Evolutionary conservation across 1,139 yeast genomes (phyloP), one percentile per base, ranked within the genome.

Genomic region (Insectozyma bohioensis): DNA sequence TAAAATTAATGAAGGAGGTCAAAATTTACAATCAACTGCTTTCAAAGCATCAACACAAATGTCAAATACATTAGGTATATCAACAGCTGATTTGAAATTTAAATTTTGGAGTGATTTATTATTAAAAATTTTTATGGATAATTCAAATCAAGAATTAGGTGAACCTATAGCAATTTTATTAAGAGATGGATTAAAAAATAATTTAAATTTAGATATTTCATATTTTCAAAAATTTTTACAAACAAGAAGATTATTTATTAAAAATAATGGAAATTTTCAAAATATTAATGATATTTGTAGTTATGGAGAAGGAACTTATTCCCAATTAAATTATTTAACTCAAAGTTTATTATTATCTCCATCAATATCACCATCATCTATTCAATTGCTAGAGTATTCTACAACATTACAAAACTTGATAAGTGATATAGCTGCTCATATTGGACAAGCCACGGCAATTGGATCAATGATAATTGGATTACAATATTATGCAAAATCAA

Each of bases 401-500:
- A 55, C 71, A 0, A 43, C 47, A 4, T 51, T 81, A 30, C 71
- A 75, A 47, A 49, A 54, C 6, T 56, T 62, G 5, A 56, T 76
- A 4, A 65, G 76, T 28, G 88, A 84, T 42, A 74, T 84, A 15
- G 75, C 82, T 13, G 95, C 94, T 0, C 95, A 86, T 55, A 62
- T 85, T 20, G 95, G 95, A 4, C 95, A 86, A 52, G 85, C 94
- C 1, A 78, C 83, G 2, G 81, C 88, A 0, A 67, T 86, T 5
- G 80, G 87, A 1, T 70, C 85, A 2, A 69, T 78, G 61, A 66
- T 86, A 9, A 63, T 82, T 33, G 87, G 85, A 0, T 54, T 80
- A 35, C 64, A 67, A 15, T 85, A 72, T 54, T 81, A 78, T 53
- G 80, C 85, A 0, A 48, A 56, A 10, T 51, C 63, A 26, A 66